A percentile compares a stretch with the other conserved stretches of the same genome.
Conservation (phyloP, 2,329 filamentous ascomycete genomes). For the Didymella glomerata region DNA sequence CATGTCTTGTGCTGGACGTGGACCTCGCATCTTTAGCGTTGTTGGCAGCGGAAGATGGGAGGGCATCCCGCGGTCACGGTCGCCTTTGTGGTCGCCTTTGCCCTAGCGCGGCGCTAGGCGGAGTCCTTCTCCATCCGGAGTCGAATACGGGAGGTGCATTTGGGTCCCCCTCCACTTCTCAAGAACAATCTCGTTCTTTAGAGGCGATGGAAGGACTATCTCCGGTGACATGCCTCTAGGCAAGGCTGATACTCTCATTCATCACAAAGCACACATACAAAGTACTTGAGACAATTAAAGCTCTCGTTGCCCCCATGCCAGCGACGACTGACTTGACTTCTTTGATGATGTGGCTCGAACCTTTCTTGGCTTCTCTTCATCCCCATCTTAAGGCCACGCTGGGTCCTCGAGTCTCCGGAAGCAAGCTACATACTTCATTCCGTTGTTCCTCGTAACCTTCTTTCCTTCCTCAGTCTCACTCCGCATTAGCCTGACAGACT, state of each 20-base stretch:
- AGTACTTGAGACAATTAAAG: too few species aligned
- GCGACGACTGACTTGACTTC: too few species aligned
- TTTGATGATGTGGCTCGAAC: not conserved
- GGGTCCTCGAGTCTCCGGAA: conserved; percentile 85
- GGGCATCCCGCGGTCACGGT: not conserved
- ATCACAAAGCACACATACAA: too few species aligned
- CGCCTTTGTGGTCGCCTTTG: not conserved
- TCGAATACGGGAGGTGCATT: not conserved
- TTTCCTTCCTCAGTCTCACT: conserved; percentile 95
- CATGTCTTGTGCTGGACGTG: not conserved
- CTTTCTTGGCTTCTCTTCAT: not conserved
- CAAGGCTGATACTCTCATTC: too few species aligned
- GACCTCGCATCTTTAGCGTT: not conserved
- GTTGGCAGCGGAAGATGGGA: not conserved
- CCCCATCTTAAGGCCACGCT: conserved; percentile 74
- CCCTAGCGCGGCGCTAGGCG: not conserved
- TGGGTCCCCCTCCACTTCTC: not conserved
- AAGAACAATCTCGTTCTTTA: not conserved
- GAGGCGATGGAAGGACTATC: too few species aligned
- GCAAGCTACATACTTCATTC: conserved; percentile 88
- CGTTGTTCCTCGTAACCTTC: conserved; percentile 91
- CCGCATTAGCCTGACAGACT: conserved; percentile 77
- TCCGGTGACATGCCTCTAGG: too few species aligned
- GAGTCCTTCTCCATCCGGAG: not conserved
- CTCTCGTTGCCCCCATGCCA: too few species aligned